phyloP scores from a whole-genome alignment of 768 basidiomycete genomes.

The Grammothele lineata region DNA sequence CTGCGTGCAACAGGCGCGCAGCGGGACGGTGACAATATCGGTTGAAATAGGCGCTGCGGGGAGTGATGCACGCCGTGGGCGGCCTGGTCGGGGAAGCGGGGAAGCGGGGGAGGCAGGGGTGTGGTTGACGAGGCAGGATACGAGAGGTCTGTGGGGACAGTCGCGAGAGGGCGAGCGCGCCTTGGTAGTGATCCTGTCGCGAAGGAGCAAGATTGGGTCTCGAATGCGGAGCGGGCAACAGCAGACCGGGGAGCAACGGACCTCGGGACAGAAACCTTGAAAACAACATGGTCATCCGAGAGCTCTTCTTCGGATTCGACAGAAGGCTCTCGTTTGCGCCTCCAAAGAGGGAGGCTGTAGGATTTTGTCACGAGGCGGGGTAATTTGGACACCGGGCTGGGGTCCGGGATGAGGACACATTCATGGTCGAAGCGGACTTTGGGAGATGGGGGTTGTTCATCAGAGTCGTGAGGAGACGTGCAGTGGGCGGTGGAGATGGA shows the following conservation, averaged over 20 bases:
- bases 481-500: slow-evolving; percentile 6
- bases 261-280: slow-evolving; percentile 64
- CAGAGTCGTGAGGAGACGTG: not conserved
- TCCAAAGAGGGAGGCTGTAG: slow-evolving; percentile 68
- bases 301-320: slow-evolving; percentile 18
- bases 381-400: slow-evolving; percentile 34
- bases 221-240: not conserved
- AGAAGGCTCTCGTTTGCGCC: slow-evolving; percentile 29
- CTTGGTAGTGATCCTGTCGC: slow-evolving; percentile 17
- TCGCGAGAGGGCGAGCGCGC: slow-evolving; percentile 37
- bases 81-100: slow-evolving; percentile 11
- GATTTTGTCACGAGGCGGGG: slow-evolving; percentile 58
- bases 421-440: slow-evolving; percentile 67
- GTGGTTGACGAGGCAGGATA: slow-evolving; percentile 53
- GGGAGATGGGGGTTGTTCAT: slow-evolving; percentile 1
- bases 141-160: slow-evolving; percentile 27
- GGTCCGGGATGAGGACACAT: slow-evolving; percentile 73
- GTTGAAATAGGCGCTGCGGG: slow-evolving; percentile 18
- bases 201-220: not conserved
- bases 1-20: slow-evolving; percentile 66
- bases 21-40: slow-evolving; percentile 51
- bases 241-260: slow-evolving; percentile 29
- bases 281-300: slow-evolving; percentile 43
- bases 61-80: slow-evolving; percentile 14
- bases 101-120: slow-evolving; percentile 2